Evolutionary conservation across 768 basidiomycete genomes (phyloP).

Genomic region (Boletus fagicola): DNA sequence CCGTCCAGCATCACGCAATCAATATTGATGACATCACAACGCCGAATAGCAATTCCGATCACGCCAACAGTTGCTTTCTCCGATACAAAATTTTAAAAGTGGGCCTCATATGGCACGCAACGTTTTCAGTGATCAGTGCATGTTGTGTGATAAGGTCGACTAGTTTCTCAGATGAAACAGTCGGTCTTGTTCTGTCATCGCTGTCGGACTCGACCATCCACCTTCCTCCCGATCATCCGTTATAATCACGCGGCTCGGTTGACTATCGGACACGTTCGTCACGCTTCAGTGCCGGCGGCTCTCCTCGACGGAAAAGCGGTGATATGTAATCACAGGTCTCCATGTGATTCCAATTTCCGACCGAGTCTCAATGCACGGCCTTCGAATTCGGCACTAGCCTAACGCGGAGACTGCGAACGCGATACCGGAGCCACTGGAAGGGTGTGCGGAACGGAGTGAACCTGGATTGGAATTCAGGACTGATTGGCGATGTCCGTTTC

Average conservation of each 20-base stretch:
- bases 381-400: neutral
- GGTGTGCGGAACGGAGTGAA: neutral
- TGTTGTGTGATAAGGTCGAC: neutral
- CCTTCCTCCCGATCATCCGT: neutral
- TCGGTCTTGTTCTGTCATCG: neutral
- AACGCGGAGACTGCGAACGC: neutral
- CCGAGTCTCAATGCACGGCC: neutral
- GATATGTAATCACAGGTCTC: neutral
- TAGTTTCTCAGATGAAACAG: neutral
- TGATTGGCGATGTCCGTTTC: neutral
- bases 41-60: neutral
- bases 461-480: neutral
- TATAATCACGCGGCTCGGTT: constrained; percentile 6
- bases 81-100: no score
- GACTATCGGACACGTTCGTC: constrained; percentile 7
- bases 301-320: constrained; percentile 5
- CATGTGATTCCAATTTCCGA: constrained; percentile 8
- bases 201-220: neutral
- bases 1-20: neutral
- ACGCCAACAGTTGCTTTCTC: no score
- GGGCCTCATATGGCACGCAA: no score
- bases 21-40: neutral
- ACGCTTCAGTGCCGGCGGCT: constrained; percentile 2
- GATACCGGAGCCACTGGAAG: neutral
- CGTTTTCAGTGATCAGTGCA: neutral